Evolutionary conservation across 805 yeast genomes (phyloP).

Genomic region (Wickerhamomyces chambardii): DNA sequence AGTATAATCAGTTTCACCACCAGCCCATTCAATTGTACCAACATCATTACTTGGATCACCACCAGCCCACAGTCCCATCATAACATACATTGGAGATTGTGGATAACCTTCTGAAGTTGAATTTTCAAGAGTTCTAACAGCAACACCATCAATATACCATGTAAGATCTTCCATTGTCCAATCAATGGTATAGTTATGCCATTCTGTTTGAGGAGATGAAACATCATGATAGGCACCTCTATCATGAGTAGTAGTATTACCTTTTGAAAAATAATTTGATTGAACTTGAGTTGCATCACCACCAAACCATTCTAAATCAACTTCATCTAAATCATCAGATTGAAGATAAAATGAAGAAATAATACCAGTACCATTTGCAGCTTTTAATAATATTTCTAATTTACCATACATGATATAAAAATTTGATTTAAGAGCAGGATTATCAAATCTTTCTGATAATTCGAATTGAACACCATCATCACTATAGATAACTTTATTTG

Average conservation of each 20-base stretch:
- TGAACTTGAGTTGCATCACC: slow-evolving; percentile 69
- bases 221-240: slow-evolving; percentile 69
- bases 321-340: slow-evolving; percentile 81
- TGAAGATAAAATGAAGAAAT: slow-evolving; percentile 77
- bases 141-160: slow-evolving; percentile 68
- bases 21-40: slow-evolving; percentile 81
- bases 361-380: slow-evolving; percentile 73
- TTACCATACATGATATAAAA: slow-evolving; percentile 88
- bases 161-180: slow-evolving; percentile 62
- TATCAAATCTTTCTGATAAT: slow-evolving; percentile 55
- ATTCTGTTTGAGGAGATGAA: slow-evolving; percentile 43
- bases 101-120: slow-evolving; percentile 67
- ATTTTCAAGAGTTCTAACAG: slow-evolving; percentile 53
- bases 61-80: slow-evolving; percentile 75
- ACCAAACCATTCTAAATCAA: slow-evolving; percentile 85
- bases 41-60: slow-evolving; percentile 57
- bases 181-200: slow-evolving; percentile 75
- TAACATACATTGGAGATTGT: slow-evolving; percentile 78
- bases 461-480: slow-evolving; percentile 57
- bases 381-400: slow-evolving; percentile 60
- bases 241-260: slow-evolving; percentile 67
- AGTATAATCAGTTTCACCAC: slow-evolving; percentile 59
- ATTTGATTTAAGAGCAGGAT: slow-evolving; percentile 69
- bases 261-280: slow-evolving; percentile 76
- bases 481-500: slow-evolving; percentile 33